phyloP scores from a whole-genome alignment of 352 stramenopile genomes.

The Globisporangium paroecandrum region DNA sequence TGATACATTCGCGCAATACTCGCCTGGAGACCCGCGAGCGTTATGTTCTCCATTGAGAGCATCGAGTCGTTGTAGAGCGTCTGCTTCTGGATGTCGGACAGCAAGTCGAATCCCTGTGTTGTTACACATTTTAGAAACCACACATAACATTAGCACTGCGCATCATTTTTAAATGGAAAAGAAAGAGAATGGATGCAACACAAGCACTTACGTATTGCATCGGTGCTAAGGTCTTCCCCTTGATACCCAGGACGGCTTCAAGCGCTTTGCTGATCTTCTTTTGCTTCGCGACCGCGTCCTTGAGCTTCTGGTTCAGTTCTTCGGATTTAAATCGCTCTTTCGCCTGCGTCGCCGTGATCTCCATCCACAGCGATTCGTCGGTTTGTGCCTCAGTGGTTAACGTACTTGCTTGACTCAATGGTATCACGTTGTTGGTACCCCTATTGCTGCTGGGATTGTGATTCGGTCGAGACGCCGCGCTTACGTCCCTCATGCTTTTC shows the following conservation, averaged over 20 bases:
- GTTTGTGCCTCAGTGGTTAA: neutral
- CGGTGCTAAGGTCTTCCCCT: conserved; percentile 10
- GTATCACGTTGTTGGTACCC: neutral
- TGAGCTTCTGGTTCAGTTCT: conserved; percentile 40
- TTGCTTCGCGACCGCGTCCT: conserved; percentile 33
- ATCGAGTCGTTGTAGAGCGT: conserved; percentile 10
- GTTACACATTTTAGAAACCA: neutral
- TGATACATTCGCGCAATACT: conserved; percentile 4
- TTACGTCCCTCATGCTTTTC: neutral
- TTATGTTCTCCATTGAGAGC: neutral
- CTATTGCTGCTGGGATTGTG: neutral
- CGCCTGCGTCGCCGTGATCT: conserved; percentile 35
- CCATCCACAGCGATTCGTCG: conserved; percentile 29
- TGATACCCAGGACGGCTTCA: conserved; percentile 34
- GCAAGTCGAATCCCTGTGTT: neutral
- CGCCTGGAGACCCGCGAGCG: conserved; percentile 3
- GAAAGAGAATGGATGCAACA: neutral
- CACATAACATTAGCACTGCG: neutral
- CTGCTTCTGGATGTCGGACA: conserved; percentile 10
- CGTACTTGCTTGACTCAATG: neutral
- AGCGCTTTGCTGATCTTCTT: conserved; percentile 37
- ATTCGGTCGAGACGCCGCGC: neutral
- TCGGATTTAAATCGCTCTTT: conserved; percentile 35
- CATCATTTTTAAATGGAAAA: neutral
- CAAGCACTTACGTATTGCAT: conserved; percentile 13